These are phyloP conservation scores for Lathyrus sativus DNA, from an alignment of 306 rosid genomes.

Conservation along the genomic window DNA sequence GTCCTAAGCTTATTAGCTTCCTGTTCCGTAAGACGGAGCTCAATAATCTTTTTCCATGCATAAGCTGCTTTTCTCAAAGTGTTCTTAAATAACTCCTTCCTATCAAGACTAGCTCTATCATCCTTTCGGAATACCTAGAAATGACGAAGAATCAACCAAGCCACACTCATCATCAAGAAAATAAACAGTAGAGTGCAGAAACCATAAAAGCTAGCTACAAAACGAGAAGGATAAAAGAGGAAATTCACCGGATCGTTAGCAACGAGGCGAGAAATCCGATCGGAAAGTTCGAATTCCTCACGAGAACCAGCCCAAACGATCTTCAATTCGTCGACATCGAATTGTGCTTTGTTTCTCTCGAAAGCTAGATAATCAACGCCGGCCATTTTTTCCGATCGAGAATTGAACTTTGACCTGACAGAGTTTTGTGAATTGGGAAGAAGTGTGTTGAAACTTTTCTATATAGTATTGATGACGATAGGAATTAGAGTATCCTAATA, in stretches of 20 bases:
- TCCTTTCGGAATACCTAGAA: constrained; percentile 84
- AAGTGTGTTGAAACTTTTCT: no score
- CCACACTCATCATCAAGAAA: constrained; percentile 7
- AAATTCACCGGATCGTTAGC: constrained; percentile 81
- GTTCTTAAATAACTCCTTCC: constrained; percentile 85
- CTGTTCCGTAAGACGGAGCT: constrained; percentile 81
- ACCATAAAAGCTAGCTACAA: not conserved
- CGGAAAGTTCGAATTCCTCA: constrained; percentile 62
- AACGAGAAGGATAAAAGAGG: not conserved
- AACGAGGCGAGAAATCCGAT: constrained; percentile 79
- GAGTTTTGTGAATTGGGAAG: no score
- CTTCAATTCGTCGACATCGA: constrained; percentile 83
- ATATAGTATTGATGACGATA: no score
- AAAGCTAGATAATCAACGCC: constrained; percentile 72
- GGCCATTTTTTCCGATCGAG: constrained; percentile 34
- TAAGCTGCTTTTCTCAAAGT: constrained; percentile 79
- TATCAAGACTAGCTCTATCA: constrained; percentile 52
- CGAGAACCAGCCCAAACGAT: constrained; percentile 91
- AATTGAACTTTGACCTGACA: not conserved
- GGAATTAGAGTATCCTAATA: no score
- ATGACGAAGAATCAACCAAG: constrained; percentile 18
- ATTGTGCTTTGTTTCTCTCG: constrained; percentile 73
- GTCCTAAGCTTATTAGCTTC: constrained; percentile 73
- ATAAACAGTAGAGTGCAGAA: no score
- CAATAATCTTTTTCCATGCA: constrained; percentile 82